These are phyloP conservation scores for Picochlorum costavermella DNA, from an alignment of 139 green algal species.

Conservation along the genomic window DNA sequence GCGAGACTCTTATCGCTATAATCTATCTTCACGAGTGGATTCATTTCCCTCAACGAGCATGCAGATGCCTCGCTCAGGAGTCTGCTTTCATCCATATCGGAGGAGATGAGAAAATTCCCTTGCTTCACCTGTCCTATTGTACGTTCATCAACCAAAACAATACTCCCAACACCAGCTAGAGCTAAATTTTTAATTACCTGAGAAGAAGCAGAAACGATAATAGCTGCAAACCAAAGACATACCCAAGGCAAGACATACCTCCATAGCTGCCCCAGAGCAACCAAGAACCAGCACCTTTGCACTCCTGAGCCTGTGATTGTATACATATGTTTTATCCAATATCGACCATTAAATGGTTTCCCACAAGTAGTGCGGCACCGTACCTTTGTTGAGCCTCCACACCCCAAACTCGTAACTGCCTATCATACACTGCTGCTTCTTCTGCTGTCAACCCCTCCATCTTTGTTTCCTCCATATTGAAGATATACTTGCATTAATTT, in stretches of 20 bases:
- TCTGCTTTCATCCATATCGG: slow-evolving; percentile 3
- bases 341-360: background rate
- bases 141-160: slow-evolving; percentile 56
- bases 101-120: slow-evolving; percentile 66
- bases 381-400: slow-evolving; percentile 76
- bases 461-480: slow-evolving; percentile 8
- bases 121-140: slow-evolving; percentile 10
- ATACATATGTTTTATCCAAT: background rate
- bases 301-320: slow-evolving; percentile 46
- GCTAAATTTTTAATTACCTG: slow-evolving; percentile 89
- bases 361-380: background rate
- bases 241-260: slow-evolving; percentile 40
- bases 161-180: slow-evolving; percentile 69
- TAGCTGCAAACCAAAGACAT: background rate
- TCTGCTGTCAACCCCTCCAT: slow-evolving; percentile 43
- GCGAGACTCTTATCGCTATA: slow-evolving; percentile 14
- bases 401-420: slow-evolving; percentile 83
- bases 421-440: slow-evolving; percentile 73
- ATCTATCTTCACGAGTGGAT: slow-evolving; percentile 67
- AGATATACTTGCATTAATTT: background rate
- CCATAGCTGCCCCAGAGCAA: slow-evolving; percentile 46
- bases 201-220: background rate
- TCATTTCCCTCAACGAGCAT: slow-evolving; percentile 71
- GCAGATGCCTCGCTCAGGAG: slow-evolving; percentile 49
- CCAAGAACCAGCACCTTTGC: slow-evolving; percentile 60